Base-by-base conservation (phyloP, 306 rosid genomes). In the Quercus dentata region DNA sequence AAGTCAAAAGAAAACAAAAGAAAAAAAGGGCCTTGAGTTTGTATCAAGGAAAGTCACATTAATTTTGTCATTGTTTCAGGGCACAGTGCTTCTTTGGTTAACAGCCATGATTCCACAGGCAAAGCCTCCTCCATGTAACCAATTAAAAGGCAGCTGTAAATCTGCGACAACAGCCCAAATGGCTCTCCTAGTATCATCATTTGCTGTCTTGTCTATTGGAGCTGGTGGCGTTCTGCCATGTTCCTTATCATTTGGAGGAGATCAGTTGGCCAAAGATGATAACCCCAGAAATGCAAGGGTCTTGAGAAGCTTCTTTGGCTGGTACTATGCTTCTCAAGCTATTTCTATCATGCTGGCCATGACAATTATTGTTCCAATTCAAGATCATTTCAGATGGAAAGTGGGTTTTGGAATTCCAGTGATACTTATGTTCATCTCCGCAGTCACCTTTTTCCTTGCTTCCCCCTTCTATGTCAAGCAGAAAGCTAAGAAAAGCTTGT, bases 321-420 rank as follows among this genome's bases (percentile, higher is more conserved):
- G 86, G 90, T 90, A 90, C 56, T 82, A 85, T 27, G 97, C 93
- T 31, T 84, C 91, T 4, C 82, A 87, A 4, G 77, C 90, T 4
- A 17, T 88, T 5, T 75, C 94, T 0, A 77, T 86, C 5, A 7
- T 92, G 2, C 44, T 88, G n/a, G 87, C 93, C 38, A 19, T 92
- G 51, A 86, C 94, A 2, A 89, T 49, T 38, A 73, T 92, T 4
- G 80, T 92, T 18, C 90, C 87, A 65, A 78, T 89, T 14, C 91
- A 92, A 80, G 93, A 90, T 38, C 85, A 85, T 31, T 69, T 75
- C 2, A 89, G 94, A 6, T 92, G 97, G 97, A 83, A 52, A 83
- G n/a, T 92, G 41, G 94, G 97, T 14, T 92, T 90, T 71, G 94
- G 90, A 1, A 82, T 92, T 38, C 94, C 93, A n/a, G 91, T 84